Conservation (phyloP, 2,329 filamentous ascomycete species). For the Fusarium fujikuroi region DNA sequence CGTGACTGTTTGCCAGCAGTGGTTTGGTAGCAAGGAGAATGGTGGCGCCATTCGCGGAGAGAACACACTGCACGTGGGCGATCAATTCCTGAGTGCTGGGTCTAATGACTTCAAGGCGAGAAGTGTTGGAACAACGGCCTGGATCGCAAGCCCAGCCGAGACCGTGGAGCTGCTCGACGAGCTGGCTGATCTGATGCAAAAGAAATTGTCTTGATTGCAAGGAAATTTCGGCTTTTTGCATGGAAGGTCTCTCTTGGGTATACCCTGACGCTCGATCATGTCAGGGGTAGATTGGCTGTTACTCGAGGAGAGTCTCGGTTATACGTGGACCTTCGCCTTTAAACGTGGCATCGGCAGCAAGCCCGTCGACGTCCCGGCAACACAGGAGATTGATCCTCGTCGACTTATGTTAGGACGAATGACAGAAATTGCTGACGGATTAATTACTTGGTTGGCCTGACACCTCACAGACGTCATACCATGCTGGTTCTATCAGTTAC, state of each 20-base stretch:
- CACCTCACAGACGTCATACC: not conserved
- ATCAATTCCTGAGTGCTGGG: slow-evolving; percentile 94
- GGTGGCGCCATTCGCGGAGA: slow-evolving; percentile 69
- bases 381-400: not conserved
- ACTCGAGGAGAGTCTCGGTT: not conserved
- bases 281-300: not conserved
- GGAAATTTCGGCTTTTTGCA: not conserved
- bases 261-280: not conserved
- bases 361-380: not conserved
- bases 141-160: slow-evolving; percentile 93
- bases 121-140: slow-evolving; percentile 91
- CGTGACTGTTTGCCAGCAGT: slow-evolving; percentile 89
- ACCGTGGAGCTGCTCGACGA: slow-evolving; percentile 92
- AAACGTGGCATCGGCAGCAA: not conserved
- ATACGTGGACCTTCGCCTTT: not conserved
- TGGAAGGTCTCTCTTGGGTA: not conserved
- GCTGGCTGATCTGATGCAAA: slow-evolving; percentile 67
- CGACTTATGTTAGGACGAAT: not conserved
- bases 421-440: not conserved
- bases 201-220: slow-evolving; percentile 44
- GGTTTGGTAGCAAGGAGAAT: slow-evolving; percentile 71
- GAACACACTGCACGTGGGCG: slow-evolving; percentile 91
- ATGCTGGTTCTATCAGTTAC: not conserved
- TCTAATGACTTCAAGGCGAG: slow-evolving; percentile 98
- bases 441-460: no score